Percentiles rank a stretch among this genome's conserved stretches.
phyloP scores from a whole-genome alignment of 805 yeast species.

The Zygosaccharomyces siamensis region DNA sequence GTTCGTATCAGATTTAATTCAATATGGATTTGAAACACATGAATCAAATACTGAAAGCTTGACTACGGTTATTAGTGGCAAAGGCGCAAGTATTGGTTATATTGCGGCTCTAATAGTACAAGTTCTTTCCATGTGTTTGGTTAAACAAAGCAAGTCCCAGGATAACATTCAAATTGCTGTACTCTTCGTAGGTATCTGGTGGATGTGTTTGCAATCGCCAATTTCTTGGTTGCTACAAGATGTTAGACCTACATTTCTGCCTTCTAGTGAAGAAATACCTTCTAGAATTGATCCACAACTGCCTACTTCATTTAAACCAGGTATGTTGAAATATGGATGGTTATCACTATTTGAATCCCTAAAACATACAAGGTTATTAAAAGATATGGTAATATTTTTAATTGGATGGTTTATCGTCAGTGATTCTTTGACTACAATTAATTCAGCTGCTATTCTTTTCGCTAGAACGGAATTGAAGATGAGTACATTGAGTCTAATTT shows the following conservation, averaged over 20 bases:
- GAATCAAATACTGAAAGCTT: constrained; percentile 33
- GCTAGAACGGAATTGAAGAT: constrained; percentile 66
- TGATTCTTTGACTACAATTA: constrained; percentile 72
- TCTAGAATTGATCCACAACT: background rate
- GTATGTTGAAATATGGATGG: constrained; percentile 54
- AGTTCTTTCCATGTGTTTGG: constrained; percentile 48
- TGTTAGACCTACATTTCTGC: constrained; percentile 5
- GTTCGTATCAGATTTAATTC: constrained; percentile 44
- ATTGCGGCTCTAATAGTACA: constrained; percentile 66
- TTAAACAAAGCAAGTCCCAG: constrained; percentile 36
- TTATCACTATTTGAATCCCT: constrained; percentile 49
- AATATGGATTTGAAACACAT: constrained; percentile 13
- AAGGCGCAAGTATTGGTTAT: constrained; percentile 70
- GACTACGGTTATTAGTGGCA: constrained; percentile 55
- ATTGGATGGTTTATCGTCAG: constrained; percentile 73
- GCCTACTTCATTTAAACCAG: constrained; percentile 5
- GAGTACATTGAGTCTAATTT: constrained; percentile 61
- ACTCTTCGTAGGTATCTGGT: constrained; percentile 67
- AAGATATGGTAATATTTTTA: constrained; percentile 62
- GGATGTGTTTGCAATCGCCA: constrained; percentile 69
- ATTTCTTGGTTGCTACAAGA: constrained; percentile 42
- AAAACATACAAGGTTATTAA: constrained; percentile 53
- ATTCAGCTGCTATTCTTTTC: constrained; percentile 72
- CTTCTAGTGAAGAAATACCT: background rate
- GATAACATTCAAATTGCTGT: constrained; percentile 50